Evolutionary conservation across 176 grass and related monocot species (phyloP), one percentile per base, ranked within the genome.

Genomic region (Oryza meridionalis): DNA sequence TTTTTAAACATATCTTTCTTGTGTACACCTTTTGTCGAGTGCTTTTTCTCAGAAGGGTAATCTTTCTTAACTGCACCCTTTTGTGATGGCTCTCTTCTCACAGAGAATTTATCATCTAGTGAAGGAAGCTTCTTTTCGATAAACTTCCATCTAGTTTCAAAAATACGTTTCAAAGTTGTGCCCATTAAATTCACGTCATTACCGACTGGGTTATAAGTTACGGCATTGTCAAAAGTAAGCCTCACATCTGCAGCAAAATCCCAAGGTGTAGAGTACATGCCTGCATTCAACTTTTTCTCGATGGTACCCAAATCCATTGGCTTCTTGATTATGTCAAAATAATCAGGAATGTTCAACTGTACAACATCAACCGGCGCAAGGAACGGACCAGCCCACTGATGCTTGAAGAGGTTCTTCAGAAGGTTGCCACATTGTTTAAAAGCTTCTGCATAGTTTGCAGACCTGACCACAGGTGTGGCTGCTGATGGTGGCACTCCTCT

Each of bases 281-380:
- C 88, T 16, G 77, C 85, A 72, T 81, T 80, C 46, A 99, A 31
- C 86, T 81, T 99, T 67, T 86, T 93, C 78, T 92, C 88, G 26
- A 99, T 62, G 2, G 97, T 96, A n/a, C 97, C 91, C 70, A 99
- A 85, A 85, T 99, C 97, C 97, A 99, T 99, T 27, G 97, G 97
- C 46, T 88, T 70, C 82, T 96, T 92, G 75, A 99, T 82, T 73
- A 96, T 87, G 67, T 88, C 76, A 65, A 91, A 94, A 88, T 99
- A 99, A 90, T 99, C 97, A 64, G 97, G 97, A 78, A 99, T 76
- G 46, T 90, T 91, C n/a, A 92, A 63, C 76, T 92, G 91, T 22
- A 89, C 89, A 68, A 83, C 84, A 84, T 99, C 96, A 31, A 99
- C 96, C 24, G 96, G 96, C 0, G 14, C 84, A 84, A 96, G 88